Evolutionary conservation across 1,139 yeast genomes (phyloP), one percentile per base, ranked within the genome.

Genomic region (Lodderomyces orthopsilosis): DNA sequence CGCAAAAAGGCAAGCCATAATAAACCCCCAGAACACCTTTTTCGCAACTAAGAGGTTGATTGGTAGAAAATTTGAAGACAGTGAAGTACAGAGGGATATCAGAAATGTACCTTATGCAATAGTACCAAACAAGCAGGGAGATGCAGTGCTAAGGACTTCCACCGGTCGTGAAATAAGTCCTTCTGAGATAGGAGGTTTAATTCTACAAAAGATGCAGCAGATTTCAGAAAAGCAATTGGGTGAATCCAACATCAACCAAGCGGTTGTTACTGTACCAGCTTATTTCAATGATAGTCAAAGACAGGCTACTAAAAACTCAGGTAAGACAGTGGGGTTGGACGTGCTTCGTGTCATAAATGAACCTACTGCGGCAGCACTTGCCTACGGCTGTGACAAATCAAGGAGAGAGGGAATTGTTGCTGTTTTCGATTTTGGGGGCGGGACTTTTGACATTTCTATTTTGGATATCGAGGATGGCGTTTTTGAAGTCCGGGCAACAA

Each of bases 321-420:
- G 91, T 9, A 75, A 75, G 48, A 62, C 81, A 37, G 81, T 82
- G 9, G 90, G 90, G 0, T 59, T 85, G 51, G 79, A 84, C 41
- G 83, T 85, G 2, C 62, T 84, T 41, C 66, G 93, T 52, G 89
- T 85, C 10, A 75, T 85, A 3, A 85, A 85, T 62, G 93, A 85
- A 58, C 93, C 93, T 3, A 85, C 93, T 0, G 91, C 91, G 1
- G 91, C 91, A 1, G 89, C 93, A 0, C 70, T 85, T 54, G 91
- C 93, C 4, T 85, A 85, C 59, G 94, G 94, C 1, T 65, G 85
- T 40, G 78, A 80, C 52, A 69, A 75, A 55, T 59, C 55, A 32
- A 53, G 56, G 38, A 55, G 54, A 23, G 83, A 79, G 56, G 90
- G 90, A 7, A 60, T 68, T 19, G 76, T 85, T 35, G 93, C 93